These are phyloP conservation scores for Rhizopogon salebrosus DNA, from an alignment of 768 basidiomycete genomes.

Conservation along the genomic window DNA sequence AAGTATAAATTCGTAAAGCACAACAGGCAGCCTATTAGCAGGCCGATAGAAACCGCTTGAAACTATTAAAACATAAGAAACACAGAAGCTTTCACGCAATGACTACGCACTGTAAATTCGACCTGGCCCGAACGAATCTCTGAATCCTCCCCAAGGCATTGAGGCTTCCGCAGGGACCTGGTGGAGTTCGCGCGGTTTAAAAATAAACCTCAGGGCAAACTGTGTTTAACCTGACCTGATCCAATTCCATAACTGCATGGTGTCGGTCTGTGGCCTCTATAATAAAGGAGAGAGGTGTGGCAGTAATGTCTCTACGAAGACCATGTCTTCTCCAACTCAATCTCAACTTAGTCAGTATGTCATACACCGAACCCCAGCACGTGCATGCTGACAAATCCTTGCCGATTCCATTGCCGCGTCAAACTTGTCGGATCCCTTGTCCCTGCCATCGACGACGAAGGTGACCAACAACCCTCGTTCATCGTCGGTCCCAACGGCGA, in stretches of 20 bases:
- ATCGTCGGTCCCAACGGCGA: conserved; percentile 26
- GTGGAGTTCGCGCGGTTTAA: background rate
- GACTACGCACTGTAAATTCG: conserved; percentile 26
- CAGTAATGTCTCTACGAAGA: too few species aligned
- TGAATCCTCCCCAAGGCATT: background rate
- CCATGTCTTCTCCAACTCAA: too few species aligned
- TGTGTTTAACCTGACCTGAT: conserved; percentile 13
- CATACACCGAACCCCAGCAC: conserved; percentile 12
- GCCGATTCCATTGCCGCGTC: conserved; percentile 17
- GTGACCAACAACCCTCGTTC: conserved; percentile 19
- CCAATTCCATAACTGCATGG: conserved; percentile 17
- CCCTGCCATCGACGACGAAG: conserved; percentile 30
- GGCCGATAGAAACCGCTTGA: conserved; percentile 67
- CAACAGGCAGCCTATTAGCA: conserved; percentile 79
- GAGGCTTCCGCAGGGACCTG: conserved; percentile 7
- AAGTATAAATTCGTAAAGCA: conserved; percentile 92
- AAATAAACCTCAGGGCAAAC: background rate
- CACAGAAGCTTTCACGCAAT: background rate
- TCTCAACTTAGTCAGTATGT: background rate
- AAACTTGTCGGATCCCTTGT: conserved; percentile 31
- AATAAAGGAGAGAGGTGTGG: too few species aligned
- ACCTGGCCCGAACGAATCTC: conserved; percentile 8
- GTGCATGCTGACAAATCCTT: conserved; percentile 24
- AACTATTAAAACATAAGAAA: conserved; percentile 19
- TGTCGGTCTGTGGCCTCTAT: background rate